Evolutionary conservation across 1,139 yeast species (phyloP), one percentile per base, ranked within the genome.

Genomic region (Candida pseudoviswanathii): DNA sequence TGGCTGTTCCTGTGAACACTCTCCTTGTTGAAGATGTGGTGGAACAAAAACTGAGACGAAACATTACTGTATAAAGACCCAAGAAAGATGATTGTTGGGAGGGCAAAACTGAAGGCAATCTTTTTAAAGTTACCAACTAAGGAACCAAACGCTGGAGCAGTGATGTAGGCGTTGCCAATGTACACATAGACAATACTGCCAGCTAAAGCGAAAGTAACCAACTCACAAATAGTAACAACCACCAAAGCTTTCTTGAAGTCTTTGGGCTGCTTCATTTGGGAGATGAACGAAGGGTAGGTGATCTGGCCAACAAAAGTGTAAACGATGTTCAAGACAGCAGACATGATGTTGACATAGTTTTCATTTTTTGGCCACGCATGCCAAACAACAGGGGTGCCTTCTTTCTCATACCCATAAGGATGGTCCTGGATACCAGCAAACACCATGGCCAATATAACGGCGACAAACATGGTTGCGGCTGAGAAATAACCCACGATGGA

Each of bases 301-400:
- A 82, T 78, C 63, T 82, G 86, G 3, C 86, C 87, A 31, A 81
- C 86, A 64, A 82, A 81, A 1, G 86, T 81, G 63, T 81, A 82
- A 31, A 80, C 81, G 54, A 82, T 82, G 63, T 82, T 82, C 57
- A 82, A 69, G 54, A 77, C 71, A 0, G 86, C 86, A 41, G 74
- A 65, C 85, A 81, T 80, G 4, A 73, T 85, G 29, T 65, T 60
- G n/a, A 80, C 84, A 53, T 71, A 82, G 5, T 78, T 70, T 24
- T 84, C 79, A 3, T 82, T 85, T 50, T 69, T 53, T 1, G 85
- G 83, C 79, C 82, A 79, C 29, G 78, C 62, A 40, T 64, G 62
- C 71, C 75, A 80, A 8, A 56, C 57, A 16, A 80, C 78, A 2
- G 81, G 79, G 16, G 50, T 50, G 5, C 53, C 47, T 1, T 66